phyloP scores from a whole-genome alignment of 2,329 filamentous ascomycete genomes.

The Phaeosphaeria sp. region DNA sequence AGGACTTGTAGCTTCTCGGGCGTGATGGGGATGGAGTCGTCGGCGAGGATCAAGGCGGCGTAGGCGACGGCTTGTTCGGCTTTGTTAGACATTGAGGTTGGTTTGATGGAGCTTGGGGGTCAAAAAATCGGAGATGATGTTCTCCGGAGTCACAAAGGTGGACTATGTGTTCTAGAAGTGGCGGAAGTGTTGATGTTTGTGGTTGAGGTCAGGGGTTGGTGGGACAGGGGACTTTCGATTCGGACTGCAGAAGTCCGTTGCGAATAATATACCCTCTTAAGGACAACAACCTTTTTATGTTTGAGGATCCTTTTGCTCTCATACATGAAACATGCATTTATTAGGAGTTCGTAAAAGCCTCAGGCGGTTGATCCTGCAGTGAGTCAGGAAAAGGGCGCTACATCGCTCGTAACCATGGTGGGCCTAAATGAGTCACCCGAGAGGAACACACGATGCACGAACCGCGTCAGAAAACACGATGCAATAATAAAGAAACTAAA shows the following conservation, averaged over 20 bases:
- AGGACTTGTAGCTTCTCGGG: conserved; percentile 94
- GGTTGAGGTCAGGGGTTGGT: neutral
- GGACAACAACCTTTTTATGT: neutral
- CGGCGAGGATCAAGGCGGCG: conserved; percentile 97
- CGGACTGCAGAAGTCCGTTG: neutral
- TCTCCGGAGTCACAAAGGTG: too few species aligned
- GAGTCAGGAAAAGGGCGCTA: neutral
- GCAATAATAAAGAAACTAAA: too few species aligned
- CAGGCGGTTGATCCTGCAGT: neutral
- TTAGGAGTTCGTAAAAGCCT: neutral
- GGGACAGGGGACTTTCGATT: neutral
- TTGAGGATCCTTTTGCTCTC: neutral
- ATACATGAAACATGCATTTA: neutral
- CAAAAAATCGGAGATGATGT: too few species aligned
- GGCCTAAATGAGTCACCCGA: neutral
- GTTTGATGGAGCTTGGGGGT: too few species aligned
- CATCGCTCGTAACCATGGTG: neutral
- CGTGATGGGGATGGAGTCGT: conserved; percentile 95
- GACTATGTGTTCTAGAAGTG: too few species aligned
- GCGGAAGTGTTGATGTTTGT: neutral
- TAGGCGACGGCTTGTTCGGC: conserved; percentile 77
- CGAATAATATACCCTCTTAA: too few species aligned
- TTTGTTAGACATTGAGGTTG: conserved; percentile 14
- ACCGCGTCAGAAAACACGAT: too few species aligned
- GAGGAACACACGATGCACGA: too few species aligned